Evolutionary conservation across 2,329 filamentous ascomycete species (phyloP).

Genomic region (Sclerotinia subarctica): DNA sequence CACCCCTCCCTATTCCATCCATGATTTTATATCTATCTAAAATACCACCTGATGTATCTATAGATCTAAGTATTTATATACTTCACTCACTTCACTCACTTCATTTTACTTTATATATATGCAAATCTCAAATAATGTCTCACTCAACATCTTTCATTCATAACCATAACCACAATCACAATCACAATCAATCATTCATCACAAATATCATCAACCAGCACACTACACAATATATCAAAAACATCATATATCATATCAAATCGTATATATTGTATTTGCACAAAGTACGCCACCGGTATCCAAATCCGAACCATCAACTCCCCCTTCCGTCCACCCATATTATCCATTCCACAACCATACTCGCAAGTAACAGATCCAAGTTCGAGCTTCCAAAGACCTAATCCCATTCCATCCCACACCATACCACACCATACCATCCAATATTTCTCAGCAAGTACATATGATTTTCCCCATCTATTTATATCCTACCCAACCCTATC

Average conservation of each 20-base stretch:
- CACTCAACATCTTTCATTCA: too few species aligned
- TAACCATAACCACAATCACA: too few species aligned
- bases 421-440: neutral
- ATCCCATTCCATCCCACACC: neutral
- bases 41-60: too few species aligned
- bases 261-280: neutral
- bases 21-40: too few species aligned
- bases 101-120: too few species aligned
- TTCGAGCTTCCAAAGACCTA: neutral
- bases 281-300: neutral
- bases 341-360: neutral
- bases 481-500: neutral
- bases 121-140: too few species aligned
- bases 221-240: neutral
- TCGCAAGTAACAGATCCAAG: neutral
- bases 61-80: too few species aligned
- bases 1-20: too few species aligned
- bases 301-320: neutral
- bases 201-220: too few species aligned
- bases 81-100: neutral
- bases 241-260: neutral
- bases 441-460: neutral
- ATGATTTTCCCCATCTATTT: constrained; percentile 13
- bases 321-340: neutral
- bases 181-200: too few species aligned